A percentile compares a stretch with the other conserved stretches of the same genome.
phyloP scores from a whole-genome alignment of 2,329 filamentous ascomycete species.

The Fusarium sacchari region DNA sequence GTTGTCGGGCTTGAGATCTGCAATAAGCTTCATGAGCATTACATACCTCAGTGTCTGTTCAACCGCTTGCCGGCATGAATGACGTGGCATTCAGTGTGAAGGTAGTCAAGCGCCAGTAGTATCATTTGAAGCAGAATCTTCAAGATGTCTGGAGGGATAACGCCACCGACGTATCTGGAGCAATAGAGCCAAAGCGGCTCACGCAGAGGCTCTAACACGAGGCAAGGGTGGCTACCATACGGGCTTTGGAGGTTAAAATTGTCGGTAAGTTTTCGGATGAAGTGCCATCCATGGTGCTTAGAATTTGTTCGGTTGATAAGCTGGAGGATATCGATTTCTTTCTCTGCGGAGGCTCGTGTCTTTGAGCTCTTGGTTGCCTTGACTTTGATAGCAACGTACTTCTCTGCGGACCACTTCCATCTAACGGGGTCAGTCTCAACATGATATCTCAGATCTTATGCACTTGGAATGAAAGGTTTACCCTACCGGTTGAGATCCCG shows the following conservation, averaged over 20 bases:
- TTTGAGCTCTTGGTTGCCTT: background rate
- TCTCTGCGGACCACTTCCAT: conserved; percentile 6
- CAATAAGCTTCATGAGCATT: fast-evolving
- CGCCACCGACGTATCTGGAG: conserved; percentile 23
- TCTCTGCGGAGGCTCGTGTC: background rate
- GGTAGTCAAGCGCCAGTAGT: conserved; percentile 37
- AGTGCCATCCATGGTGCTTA: conserved; percentile 31
- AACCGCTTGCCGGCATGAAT: conserved; percentile 29
- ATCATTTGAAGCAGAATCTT: conserved; percentile 39
- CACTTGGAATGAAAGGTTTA: background rate
- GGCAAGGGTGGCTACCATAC: conserved; percentile 22
- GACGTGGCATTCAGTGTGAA: conserved; percentile 34
- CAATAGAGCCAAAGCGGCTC: conserved; percentile 42
- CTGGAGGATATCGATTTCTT: conserved; percentile 25
- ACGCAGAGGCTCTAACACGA: conserved; percentile 35
- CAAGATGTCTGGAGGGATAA: conserved; percentile 31
- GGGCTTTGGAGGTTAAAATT: conserved; percentile 19
- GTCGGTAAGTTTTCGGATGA: conserved; percentile 29
- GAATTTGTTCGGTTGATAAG: conserved; percentile 21
- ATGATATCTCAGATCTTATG: no score
- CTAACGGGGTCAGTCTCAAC: fast-evolving
- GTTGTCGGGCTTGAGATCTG: conserved; percentile 39
- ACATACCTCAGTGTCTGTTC: fast-evolving
- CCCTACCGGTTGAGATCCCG: conserved; percentile 15
- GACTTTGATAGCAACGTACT: conserved; percentile 39